Conservation (phyloP, 192 early-diverging fungal genomes). For the Chytriomyces sp. region DNA sequence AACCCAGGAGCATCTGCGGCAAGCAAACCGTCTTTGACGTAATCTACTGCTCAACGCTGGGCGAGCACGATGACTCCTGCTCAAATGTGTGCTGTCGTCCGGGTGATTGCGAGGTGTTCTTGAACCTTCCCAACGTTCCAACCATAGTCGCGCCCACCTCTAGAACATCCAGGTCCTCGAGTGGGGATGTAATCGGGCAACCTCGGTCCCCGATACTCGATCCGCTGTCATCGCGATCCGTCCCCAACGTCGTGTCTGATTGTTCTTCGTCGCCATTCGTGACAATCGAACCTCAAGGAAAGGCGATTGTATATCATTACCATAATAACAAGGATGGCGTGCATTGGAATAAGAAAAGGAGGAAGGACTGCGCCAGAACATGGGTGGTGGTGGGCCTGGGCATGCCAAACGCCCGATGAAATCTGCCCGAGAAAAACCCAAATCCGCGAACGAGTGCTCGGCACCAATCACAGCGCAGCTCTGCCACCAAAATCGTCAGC, state of each 20-base stretch:
- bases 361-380: too few relatives aligned
- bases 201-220: background rate
- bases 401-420: too few relatives aligned
- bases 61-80: background rate
- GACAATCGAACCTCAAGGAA: too few relatives aligned
- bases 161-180: background rate
- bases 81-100: background rate
- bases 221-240: background rate
- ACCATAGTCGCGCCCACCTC: background rate
- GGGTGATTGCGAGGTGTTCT: background rate
- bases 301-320: too few relatives aligned
- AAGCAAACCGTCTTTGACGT: background rate
- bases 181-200: background rate
- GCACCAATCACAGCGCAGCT: background rate
- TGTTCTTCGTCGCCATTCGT: too few relatives aligned
- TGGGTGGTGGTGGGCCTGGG: too few relatives aligned
- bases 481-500: background rate
- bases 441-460: background rate
- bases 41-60: slow-evolving; percentile 9
- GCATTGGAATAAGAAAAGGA: too few relatives aligned
- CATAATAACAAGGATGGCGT: too few relatives aligned
- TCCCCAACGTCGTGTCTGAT: too few relatives aligned
- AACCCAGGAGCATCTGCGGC: slow-evolving; percentile 13
- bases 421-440: too few relatives aligned
- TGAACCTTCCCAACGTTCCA: background rate